Base-by-base conservation (phyloP, 768 basidiomycete species). In the Melanogaster broomeanus region DNA sequence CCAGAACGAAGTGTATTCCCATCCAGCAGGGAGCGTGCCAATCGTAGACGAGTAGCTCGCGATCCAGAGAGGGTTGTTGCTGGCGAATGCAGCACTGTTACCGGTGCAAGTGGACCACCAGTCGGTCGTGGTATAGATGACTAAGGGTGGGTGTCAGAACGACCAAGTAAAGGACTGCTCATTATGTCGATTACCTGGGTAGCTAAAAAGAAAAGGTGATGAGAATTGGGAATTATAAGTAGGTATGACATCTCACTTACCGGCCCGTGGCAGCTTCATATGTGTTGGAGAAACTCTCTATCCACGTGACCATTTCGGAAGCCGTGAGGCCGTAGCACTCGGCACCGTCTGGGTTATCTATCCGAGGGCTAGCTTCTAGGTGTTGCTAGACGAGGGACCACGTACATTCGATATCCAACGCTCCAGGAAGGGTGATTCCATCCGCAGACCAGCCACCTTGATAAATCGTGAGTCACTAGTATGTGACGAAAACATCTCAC, bases 31-130 rank as follows among this genome's bases (percentile, higher is more conserved):
- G 42, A 87, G 74, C 3, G 79, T 58, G 3, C 82, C 83, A 18
- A 80, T 64, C 22, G 64, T 56, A 8, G 80, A 78, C 4, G 79
- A 62, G 40, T 74, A 85, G 24, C 70, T 65, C 2, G 86, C 84
- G 39, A 87, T 74, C 83, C 82, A 86, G 3, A 88, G 70, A 3
- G 84, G 82, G 61, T 78, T 84, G 48, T 69, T 76, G 3, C 60
- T 48, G 1, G 61, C 75, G 55, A 87, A 87, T 4, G 66, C 68
- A 13, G 71, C 67, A 49, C 75, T 81, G 62, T 84, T 81, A 0
- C 80, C 83, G 3, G 86, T 87, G 64, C 86, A 88, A 9, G 73
- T 75, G 10, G 58, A 78, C 86, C 86, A 88, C 85, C 85, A 87
- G 62, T 78, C 71, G 11, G 82, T 84, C 4, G 80, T 83, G 25